Base-by-base conservation (phyloP, 805 yeast species). In the Candida ovalis region DNA sequence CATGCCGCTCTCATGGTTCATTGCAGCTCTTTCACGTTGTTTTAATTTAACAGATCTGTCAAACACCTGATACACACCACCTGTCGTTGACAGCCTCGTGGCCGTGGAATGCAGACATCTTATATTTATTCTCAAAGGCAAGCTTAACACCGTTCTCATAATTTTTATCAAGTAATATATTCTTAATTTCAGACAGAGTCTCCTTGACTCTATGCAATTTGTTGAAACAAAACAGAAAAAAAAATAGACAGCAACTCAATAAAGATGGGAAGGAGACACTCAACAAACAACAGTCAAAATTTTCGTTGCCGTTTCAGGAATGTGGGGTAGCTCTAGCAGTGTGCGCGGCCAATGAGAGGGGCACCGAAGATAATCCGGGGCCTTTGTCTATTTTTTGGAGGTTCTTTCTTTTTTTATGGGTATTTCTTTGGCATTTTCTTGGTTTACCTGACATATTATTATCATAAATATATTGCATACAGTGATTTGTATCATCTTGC, bases 1-100 rank as follows among this genome's bases (percentile, higher is more conserved):
- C 52, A 77, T 71, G 15, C 83, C 74, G 9, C 69, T 69, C 3
- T 76, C 77, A 18, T 68, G 64, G 22, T 76, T 64, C 5, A 46
- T 40, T 0, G 82, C 79, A 0, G 86, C 79, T 41, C 74, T 55
- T 22, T 77, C 71, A 40, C 88, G 67, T 56, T 88, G 96, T n/a
- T 73, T 55, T 5, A 71, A 63, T 60, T 88, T 88, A 46, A 81
- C 72, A 7, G 66, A 55, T 38, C 94, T 66, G 63, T 86, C 86
- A 64, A 88, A 88, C 9, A 82, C 84, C 38, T 64, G 54, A 24
- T 22, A 44, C 8, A 43, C 39, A 1, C 43, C 43, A 3, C 40
- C 40, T n/a, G 30, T 25, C 12, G 28, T 22, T n/a, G 50, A 38
- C n/a, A 46, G 37, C 27, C 24, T 18, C 5, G 42, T n/a, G 4